Conservation (phyloP, 768 basidiomycete genomes). For the Porphyrellus cyaneotinctus region DNA sequence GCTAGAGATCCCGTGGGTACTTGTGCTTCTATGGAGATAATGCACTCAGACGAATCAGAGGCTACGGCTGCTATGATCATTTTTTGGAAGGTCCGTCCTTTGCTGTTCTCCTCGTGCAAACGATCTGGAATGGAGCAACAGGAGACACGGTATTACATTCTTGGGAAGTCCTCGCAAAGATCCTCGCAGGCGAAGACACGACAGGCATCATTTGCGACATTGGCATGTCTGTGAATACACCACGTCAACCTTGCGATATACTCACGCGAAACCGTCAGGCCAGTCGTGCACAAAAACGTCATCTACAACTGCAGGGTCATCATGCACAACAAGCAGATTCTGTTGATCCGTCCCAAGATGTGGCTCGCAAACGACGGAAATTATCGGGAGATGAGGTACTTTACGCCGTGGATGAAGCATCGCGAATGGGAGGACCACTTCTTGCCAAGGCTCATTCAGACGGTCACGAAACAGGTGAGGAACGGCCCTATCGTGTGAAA, state of each 20-base stretch:
- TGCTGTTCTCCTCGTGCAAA: not conserved
- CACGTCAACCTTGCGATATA: too few species aligned
- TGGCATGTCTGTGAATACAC: constrained; percentile 68
- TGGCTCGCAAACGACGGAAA: constrained; percentile 99
- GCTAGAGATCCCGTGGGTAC: constrained; percentile 83
- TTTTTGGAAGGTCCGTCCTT: constrained; percentile 79
- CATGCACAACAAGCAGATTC: constrained; percentile 78
- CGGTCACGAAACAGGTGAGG: constrained; percentile 80
- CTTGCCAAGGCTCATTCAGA: constrained; percentile 83
- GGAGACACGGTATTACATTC: constrained; percentile 96
- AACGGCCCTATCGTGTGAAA: not conserved
- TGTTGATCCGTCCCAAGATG: constrained; percentile 98
- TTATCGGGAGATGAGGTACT: constrained; percentile 85
- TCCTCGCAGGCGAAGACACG: constrained; percentile 74
- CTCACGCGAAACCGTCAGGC: constrained; percentile 50
- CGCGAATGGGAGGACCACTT: constrained; percentile 88
- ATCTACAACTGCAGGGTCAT: constrained; percentile 96
- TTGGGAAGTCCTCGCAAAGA: constrained; percentile 95
- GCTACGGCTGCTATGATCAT: constrained; percentile 97
- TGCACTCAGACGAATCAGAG: constrained; percentile 43
- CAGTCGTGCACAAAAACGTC: constrained; percentile 95
- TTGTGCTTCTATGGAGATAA: not conserved
- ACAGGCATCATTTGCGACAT: constrained; percentile 92
- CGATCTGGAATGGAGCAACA: constrained; percentile 29
- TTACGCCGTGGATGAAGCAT: constrained; percentile 93